A percentile compares a stretch with the other conserved stretches of the same genome.
Conservation (phyloP, 2,329 filamentous ascomycete genomes). For the Calonectria fujianensis region DNA sequence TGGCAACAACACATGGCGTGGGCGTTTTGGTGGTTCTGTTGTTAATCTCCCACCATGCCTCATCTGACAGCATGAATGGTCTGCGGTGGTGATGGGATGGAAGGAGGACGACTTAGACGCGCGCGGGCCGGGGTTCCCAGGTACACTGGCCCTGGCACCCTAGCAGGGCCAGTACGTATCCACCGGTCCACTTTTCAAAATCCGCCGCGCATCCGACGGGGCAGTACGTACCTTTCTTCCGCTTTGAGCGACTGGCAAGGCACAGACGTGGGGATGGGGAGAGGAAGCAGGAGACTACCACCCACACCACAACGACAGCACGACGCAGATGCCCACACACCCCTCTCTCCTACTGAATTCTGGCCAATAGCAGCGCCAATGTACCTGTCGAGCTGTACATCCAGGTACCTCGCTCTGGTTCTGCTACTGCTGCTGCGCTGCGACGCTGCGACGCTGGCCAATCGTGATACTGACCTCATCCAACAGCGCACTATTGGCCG, state of each 20-base stretch:
- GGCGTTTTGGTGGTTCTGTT: slow-evolving; percentile 46
- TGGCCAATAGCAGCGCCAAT: slow-evolving; percentile 26
- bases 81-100: slow-evolving; percentile 50
- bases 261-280: slow-evolving; percentile 30
- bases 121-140: slow-evolving; percentile 42
- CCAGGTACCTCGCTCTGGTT: slow-evolving; percentile 27
- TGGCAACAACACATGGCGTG: slow-evolving; percentile 53
- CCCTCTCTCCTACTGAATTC: slow-evolving; percentile 28
- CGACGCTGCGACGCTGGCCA: slow-evolving; percentile 6
- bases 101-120: slow-evolving; percentile 51
- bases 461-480: slow-evolving; percentile 31
- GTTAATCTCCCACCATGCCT: slow-evolving; percentile 54
- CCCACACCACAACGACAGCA: slow-evolving; percentile 28
- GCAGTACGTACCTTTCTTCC: slow-evolving; percentile 32
- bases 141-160: slow-evolving; percentile 28
- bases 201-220: slow-evolving; percentile 21
- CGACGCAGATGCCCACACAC: slow-evolving; percentile 21
- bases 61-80: slow-evolving; percentile 50
- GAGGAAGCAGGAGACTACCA: slow-evolving; percentile 32
- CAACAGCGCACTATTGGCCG: background rate
- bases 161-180: slow-evolving; percentile 39
- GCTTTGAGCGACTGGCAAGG: slow-evolving; percentile 27
- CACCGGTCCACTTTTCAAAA: slow-evolving; percentile 17
- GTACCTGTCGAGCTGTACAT: slow-evolving; percentile 40
- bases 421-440: background rate